Evolutionary conservation across 495 filamentous ascomycete species (phyloP), one percentile per base, ranked within the genome.

Genomic region (Cudoniella acicularis): DNA sequence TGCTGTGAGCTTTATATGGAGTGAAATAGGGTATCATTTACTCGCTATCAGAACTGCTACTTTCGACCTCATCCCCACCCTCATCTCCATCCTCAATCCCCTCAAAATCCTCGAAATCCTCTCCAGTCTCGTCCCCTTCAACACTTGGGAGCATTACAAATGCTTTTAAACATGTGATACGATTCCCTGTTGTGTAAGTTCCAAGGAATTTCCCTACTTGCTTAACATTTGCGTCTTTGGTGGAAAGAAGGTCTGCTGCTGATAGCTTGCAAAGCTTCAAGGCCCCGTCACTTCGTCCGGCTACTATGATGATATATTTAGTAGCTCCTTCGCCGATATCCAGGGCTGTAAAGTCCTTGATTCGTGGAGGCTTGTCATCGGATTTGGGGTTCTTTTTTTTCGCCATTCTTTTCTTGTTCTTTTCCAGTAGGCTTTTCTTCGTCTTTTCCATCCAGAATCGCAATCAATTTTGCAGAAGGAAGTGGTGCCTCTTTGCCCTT

Each of bases 301-400:
- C 86, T 3, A 89, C 74, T n/a, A 95, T 62, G 51, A 90, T 69
- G 52, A 84, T 77, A 24, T 65, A 66, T 47, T 76, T 72, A 26
- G 70, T 58, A 4, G 67, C 67, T 47, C 77, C 72, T 13, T 71
- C 67, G 2, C 69, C 70, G 16, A 57, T n/a, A 26, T 73, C 73
- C 45, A 96, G 67, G 10, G 90, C 73, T 4, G 80, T 76, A 67
- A 98, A 98, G 65, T 96, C 95, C 73, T 98, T 98, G 65, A 98
- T 83, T 45, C 83, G 2, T 74, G 68, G 41, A 91, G 76, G 0
- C 84, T 88, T 45, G 20, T 43, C 17, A 20, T 23, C 48, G 0
- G 24, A 8, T 17, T 48, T 18, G 20, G 54, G 48, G 49, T 52
- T 36, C 16, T 20, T 52, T 27, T 21, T 36, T 11, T 11, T 30